These are phyloP conservation scores for Penicillium waksmanii DNA, from an alignment of 495 filamentous ascomycete genomes.

Conservation along the genomic window DNA sequence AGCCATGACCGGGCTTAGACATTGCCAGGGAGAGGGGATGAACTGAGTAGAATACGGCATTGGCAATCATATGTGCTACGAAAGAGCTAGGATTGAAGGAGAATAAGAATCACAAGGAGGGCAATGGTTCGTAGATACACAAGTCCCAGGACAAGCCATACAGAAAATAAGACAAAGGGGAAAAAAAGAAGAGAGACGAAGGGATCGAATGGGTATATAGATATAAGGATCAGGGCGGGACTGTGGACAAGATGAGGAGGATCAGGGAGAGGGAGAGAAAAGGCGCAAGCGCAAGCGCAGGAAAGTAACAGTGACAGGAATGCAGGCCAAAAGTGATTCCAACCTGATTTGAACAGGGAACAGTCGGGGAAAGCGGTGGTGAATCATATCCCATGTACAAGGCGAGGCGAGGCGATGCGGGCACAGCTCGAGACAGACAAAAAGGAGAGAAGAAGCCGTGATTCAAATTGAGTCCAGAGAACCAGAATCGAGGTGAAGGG, in stretches of 20 bases:
- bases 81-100: background rate
- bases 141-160: conserved; percentile 29
- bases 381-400: conserved; percentile 17
- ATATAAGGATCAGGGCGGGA: conserved; percentile 9
- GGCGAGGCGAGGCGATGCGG: too few species aligned
- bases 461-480: background rate
- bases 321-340: background rate
- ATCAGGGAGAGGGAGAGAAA: conserved; percentile 5
- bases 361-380: background rate
- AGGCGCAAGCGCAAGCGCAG: background rate
- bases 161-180: conserved; percentile 10
- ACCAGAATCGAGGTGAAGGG: background rate
- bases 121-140: conserved; percentile 26
- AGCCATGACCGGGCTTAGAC: too few species aligned
- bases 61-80: background rate
- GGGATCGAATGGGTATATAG: conserved; percentile 34
- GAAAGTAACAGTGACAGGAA: background rate
- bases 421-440: background rate
- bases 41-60: background rate
- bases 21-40: too few species aligned
- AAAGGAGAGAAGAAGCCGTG: background rate
- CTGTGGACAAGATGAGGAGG: background rate
- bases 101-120: conserved; percentile 4
- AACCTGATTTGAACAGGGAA: background rate
- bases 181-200: conserved; percentile 17